These are phyloP conservation scores for Trichosporon sp. DNA, from an alignment of 1,284 basidiomycete genomes.

Conservation along the genomic window DNA sequence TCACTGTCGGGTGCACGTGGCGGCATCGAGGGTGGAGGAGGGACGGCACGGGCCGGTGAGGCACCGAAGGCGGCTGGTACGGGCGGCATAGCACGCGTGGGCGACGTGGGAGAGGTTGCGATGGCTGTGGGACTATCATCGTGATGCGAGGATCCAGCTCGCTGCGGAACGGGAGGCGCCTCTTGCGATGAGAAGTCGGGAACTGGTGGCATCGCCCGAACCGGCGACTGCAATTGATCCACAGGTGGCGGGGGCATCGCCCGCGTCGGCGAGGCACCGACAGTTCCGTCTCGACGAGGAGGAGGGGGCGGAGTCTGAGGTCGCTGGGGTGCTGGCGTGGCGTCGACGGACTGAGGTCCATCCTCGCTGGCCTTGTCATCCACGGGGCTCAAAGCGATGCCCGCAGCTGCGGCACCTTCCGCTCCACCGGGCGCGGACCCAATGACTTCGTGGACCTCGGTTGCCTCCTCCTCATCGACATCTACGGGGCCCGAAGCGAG, in stretches of 20 bases:
- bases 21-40: constrained; percentile 5
- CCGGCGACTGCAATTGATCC: neutral
- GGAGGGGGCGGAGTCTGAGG: constrained; percentile 18
- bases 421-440: constrained; percentile 19
- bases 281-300: neutral
- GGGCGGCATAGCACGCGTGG: neutral
- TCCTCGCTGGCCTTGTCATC: constrained; percentile 20
- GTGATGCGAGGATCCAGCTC: neutral
- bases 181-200: neutral
- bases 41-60: neutral
- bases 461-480: constrained; percentile 8
- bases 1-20: constrained; percentile 24
- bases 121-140: neutral
- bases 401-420: constrained; percentile 20
- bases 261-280: neutral
- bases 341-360: neutral
- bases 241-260: neutral
- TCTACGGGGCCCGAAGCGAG: neutral
- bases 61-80: neutral
- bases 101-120: neutral
- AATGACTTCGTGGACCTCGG: neutral
- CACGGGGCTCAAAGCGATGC: constrained; percentile 3
- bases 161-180: neutral
- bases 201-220: neutral
- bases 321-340: neutral